Percentiles rank a stretch among this genome's conserved stretches.
These are phyloP conservation scores for Nothophoma quercina DNA, from an alignment of 2,329 filamentous ascomycete species.

Conservation along the genomic window DNA sequence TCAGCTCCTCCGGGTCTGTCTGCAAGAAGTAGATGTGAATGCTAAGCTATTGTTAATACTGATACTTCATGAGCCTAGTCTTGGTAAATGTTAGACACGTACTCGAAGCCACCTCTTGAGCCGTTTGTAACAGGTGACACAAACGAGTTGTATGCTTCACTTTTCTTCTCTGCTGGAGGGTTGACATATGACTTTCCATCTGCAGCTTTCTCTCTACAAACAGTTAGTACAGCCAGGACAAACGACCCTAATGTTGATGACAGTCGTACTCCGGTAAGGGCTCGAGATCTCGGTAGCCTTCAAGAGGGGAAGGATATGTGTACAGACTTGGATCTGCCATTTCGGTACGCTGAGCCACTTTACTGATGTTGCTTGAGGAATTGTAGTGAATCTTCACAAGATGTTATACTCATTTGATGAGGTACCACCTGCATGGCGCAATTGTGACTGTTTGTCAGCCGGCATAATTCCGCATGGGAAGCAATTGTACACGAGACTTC, in stretches of 20 bases:
- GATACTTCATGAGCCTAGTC: no score
- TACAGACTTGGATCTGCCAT: conserved; percentile 56
- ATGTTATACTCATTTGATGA: background rate
- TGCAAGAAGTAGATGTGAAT: conserved; percentile 84
- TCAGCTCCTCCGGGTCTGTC: conserved; percentile 66
- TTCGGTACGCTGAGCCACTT: conserved; percentile 3
- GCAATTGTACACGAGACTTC: conserved; percentile 14
- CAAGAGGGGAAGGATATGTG: conserved; percentile 64
- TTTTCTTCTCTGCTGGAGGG: conserved; percentile 65
- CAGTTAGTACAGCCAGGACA: conserved; percentile 11
- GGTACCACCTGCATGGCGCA: conserved; percentile 5
- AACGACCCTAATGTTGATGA: background rate
- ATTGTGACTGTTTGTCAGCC: conserved; percentile 14
- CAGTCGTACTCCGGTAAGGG: conserved; percentile 60
- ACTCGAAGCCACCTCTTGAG: conserved; percentile 76
- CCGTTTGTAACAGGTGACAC: conserved; percentile 71
- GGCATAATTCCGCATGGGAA: conserved; percentile 11
- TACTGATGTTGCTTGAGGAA: conserved; percentile 1
- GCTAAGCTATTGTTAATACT: conserved; percentile 26
- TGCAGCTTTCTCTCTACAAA: conserved; percentile 62
- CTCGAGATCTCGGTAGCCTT: conserved; percentile 64
- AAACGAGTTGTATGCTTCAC: conserved; percentile 75
- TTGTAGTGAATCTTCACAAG: background rate
- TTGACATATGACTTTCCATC: conserved; percentile 84
- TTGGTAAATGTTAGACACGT: background rate